phyloP scores from a whole-genome alignment of 2,329 filamentous ascomycete genomes.

The Colletotrichum aenigma region DNA sequence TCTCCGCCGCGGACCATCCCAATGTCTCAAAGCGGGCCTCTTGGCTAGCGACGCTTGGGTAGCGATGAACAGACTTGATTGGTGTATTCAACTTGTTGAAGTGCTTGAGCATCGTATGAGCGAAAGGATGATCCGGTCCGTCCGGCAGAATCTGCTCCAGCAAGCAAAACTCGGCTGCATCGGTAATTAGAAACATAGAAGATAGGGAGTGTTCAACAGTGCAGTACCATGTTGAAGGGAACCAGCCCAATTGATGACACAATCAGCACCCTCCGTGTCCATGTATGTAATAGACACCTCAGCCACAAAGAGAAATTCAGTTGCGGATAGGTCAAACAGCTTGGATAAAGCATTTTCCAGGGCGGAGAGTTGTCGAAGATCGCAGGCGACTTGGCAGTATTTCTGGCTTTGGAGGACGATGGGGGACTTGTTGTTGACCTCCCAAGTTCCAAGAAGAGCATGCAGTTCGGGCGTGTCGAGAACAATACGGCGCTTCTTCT shows the following conservation, averaged over 20 bases:
- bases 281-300: conserved; percentile 95
- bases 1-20: conserved; percentile 70
- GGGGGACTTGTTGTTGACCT: conserved; percentile 52
- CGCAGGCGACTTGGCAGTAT: conserved; percentile 83
- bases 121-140: conserved; percentile 80
- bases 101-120: conserved; percentile 82
- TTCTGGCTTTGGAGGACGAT: conserved; percentile 68
- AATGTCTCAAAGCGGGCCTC: conserved; percentile 66
- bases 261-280: conserved; percentile 74
- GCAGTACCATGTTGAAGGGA: conserved; percentile 67
- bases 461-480: conserved; percentile 64
- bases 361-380: conserved; percentile 70
- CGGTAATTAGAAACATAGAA: conserved; percentile 21
- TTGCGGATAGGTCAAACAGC: conserved; percentile 54
- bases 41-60: conserved; percentile 72
- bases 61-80: conserved; percentile 74
- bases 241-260: conserved; percentile 79
- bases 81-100: conserved; percentile 82
- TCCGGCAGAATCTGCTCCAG: conserved; percentile 87
- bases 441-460: conserved; percentile 61
- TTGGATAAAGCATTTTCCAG: conserved; percentile 64
- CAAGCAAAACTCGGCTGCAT: conserved; percentile 78
- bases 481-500: conserved; percentile 74
- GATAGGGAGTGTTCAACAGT: background rate
- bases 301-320: conserved; percentile 77